Conservation (phyloP, 2,329 filamentous ascomycete genomes). For the Akanthomyces muscarius region DNA sequence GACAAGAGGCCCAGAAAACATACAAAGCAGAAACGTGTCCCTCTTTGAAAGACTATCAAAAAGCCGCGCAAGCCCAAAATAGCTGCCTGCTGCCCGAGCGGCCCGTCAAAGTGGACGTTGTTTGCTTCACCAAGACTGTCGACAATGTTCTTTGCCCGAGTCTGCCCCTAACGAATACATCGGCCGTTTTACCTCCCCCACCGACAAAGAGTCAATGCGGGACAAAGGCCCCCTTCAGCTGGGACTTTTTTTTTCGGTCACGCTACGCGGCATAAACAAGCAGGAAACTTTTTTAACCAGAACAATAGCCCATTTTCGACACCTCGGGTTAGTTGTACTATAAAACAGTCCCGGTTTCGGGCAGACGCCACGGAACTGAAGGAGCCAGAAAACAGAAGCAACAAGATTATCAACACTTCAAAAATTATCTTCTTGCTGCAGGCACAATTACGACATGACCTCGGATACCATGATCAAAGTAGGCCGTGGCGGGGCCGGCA, state of each 20-base stretch:
- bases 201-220: conserved; percentile 6
- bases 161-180: background rate
- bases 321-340: background rate
- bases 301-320: background rate
- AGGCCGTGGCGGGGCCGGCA: conserved; percentile 55
- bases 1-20: background rate
- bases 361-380: background rate
- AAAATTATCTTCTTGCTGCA: background rate
- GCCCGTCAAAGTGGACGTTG: background rate
- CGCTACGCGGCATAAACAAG: background rate
- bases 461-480: conserved; percentile 41
- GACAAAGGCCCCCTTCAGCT: background rate
- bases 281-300: background rate
- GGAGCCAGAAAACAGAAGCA: background rate
- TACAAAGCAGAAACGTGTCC: background rate
- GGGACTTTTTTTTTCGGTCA: background rate
- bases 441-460: conserved; percentile 19
- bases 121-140: background rate
- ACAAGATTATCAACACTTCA: background rate
- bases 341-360: conserved; percentile 1
- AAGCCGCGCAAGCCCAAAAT: background rate
- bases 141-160: background rate
- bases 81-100: background rate
- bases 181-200: background rate
- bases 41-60: background rate